Conservation (phyloP, 495 filamentous ascomycete species). For the Annulohypoxylon maeteangense region DNA sequence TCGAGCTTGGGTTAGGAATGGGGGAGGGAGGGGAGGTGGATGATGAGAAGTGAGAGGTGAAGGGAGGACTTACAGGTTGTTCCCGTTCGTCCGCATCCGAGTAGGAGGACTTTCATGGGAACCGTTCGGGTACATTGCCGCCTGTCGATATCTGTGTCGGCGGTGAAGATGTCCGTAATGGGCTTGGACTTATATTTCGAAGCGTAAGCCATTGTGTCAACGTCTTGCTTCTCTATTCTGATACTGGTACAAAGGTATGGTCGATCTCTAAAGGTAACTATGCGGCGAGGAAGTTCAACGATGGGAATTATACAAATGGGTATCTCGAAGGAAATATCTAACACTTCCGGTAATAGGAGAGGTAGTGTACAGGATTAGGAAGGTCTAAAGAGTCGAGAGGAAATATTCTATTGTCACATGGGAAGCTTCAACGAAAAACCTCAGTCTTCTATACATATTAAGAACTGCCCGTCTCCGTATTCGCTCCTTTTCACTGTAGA, state of each 20-base stretch:
- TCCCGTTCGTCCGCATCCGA: constrained; percentile 73
- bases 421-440: neutral
- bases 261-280: neutral
- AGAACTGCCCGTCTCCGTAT: neutral
- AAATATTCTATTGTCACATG: neutral
- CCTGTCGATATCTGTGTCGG: constrained; percentile 70
- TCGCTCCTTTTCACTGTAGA: constrained; percentile 2
- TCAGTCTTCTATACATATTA: constrained; percentile 1
- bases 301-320: neutral
- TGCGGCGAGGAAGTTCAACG: neutral
- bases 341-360: neutral
- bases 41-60: neutral
- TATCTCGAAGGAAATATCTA: constrained; percentile 1
- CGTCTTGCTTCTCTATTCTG: neutral
- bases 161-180: constrained; percentile 57
- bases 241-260: neutral
- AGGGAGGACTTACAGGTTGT: constrained; percentile 65
- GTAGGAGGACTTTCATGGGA: constrained; percentile 73
- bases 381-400: neutral
- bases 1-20: neutral
- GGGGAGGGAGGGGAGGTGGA: neutral
- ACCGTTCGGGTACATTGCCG: constrained; percentile 71
- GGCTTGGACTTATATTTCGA: constrained; percentile 49
- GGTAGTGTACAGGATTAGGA: neutral
- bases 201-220: constrained; percentile 42